Conservation (phyloP, 1,139 yeast species). For the Pichia sp. region DNA sequence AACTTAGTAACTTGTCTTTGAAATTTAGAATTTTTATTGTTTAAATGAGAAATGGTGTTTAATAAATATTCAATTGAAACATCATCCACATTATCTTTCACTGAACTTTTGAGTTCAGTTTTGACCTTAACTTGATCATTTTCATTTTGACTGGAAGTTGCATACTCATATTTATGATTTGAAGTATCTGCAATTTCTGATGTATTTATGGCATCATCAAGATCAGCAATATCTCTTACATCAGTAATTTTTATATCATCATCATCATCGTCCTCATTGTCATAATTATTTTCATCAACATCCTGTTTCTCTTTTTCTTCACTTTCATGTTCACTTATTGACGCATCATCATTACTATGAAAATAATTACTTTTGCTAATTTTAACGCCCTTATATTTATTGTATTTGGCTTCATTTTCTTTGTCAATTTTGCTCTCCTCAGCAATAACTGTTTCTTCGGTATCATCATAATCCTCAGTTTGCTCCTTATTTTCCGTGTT, state of each 20-base stretch:
- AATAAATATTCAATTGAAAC: conserved; percentile 20
- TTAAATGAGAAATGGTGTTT: conserved; percentile 19
- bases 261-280: conserved; percentile 8
- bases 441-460: too few species aligned
- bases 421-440: too few species aligned
- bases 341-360: background rate
- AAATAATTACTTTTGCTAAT: too few species aligned
- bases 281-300: background rate
- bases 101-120: background rate
- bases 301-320: background rate
- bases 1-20: conserved; percentile 8
- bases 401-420: too few species aligned
- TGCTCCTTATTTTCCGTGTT: too few species aligned
- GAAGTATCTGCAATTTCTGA: background rate
- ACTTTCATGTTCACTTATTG: background rate
- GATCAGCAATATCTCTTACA: conserved; percentile 1
- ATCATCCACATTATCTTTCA: conserved; percentile 3
- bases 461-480: too few species aligned
- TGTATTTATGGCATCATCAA: background rate
- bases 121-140: background rate
- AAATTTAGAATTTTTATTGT: conserved; percentile 13
- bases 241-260: conserved; percentile 18
- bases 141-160: background rate
- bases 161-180: background rate
- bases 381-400: too few species aligned